Evolutionary conservation across 805 yeast genomes (phyloP).

Genomic region (Pichia kluyveri): DNA sequence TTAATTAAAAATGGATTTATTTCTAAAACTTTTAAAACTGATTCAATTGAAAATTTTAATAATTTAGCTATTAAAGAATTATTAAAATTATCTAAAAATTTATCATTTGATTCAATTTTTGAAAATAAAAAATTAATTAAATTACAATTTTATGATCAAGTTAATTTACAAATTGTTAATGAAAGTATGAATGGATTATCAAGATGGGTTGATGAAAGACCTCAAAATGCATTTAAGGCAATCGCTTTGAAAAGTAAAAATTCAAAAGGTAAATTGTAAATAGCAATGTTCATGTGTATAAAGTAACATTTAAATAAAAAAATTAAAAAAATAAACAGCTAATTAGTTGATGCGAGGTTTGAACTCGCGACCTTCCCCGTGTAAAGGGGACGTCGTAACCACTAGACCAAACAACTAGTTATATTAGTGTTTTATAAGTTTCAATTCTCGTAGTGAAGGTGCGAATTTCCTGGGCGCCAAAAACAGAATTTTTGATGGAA

Average conservation of each 20-base stretch:
- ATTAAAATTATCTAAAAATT: constrained; percentile 27
- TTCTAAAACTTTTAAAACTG: constrained; percentile 42
- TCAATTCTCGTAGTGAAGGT: too few relatives aligned
- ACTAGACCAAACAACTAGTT: constrained; percentile 31
- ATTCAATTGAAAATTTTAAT: constrained; percentile 34
- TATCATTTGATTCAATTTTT: constrained; percentile 37
- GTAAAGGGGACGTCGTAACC: constrained; percentile 34
- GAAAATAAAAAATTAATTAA: constrained; percentile 38
- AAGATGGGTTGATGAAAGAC: constrained; percentile 65
- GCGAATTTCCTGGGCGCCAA: too few relatives aligned
- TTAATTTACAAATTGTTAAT: constrained; percentile 45
- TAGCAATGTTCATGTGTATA: too few relatives aligned
- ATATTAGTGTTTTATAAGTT: not conserved
- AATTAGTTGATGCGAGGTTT: constrained; percentile 31
- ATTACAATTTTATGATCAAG: constrained; percentile 21
- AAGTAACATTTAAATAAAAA: too few relatives aligned
- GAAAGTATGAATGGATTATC: constrained; percentile 65
- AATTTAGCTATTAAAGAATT: constrained; percentile 28
- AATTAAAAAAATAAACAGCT: constrained; percentile 4
- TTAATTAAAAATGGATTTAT: constrained; percentile 51
- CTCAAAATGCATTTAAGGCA: constrained; percentile 42
- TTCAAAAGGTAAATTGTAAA: constrained; percentile 6
- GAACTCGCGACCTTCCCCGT: constrained; percentile 35
- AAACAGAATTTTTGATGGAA: too few relatives aligned
- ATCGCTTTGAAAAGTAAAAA: constrained; percentile 6